Conservation (phyloP, 2,329 filamentous ascomycete species). For the Colletotrichum eleusines region DNA sequence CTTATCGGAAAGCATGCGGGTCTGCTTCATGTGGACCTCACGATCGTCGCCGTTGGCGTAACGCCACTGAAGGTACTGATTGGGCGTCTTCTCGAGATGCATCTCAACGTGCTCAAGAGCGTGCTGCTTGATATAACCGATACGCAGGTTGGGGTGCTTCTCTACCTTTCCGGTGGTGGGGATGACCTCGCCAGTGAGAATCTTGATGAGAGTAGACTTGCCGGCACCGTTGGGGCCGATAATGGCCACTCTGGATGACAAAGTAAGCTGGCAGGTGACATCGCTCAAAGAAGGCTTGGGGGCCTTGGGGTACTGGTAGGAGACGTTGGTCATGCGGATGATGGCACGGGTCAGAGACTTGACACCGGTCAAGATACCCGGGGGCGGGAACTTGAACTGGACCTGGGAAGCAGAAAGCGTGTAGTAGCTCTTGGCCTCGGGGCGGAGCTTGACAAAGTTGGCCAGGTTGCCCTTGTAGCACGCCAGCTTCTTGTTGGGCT, state of each 20-base stretch:
- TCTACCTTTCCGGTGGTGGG: slow-evolving; percentile 89
- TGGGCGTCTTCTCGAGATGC: slow-evolving; percentile 99
- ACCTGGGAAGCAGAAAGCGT: slow-evolving; percentile 89
- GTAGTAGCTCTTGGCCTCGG: slow-evolving; percentile 98
- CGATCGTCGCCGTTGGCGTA: slow-evolving; percentile 97
- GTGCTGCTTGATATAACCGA: slow-evolving; percentile 99
- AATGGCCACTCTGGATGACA: slow-evolving; percentile 94
- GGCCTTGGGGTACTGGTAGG: slow-evolving; percentile 92
- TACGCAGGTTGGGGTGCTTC: slow-evolving; percentile 98
- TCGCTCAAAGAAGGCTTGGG: slow-evolving; percentile 88
- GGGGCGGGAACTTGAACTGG: slow-evolving; percentile 98
- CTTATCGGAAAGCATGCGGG: slow-evolving; percentile 85
- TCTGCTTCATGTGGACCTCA: slow-evolving; percentile 98
- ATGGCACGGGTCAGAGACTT: slow-evolving; percentile 96
- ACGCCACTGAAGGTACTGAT: slow-evolving; percentile 98
- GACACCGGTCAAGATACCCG: slow-evolving; percentile 93
- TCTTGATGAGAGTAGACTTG: slow-evolving; percentile 98
- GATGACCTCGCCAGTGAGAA: slow-evolving; percentile 92
- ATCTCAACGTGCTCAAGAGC: slow-evolving; percentile 99
- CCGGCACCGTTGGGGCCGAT: slow-evolving; percentile 98
- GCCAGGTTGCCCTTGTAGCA: slow-evolving; percentile 87
- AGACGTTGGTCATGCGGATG: slow-evolving; percentile 92
- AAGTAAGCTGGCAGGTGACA: slow-evolving; percentile 86
- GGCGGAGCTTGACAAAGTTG: slow-evolving; percentile 87
- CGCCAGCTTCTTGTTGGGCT: slow-evolving; percentile 91